These are phyloP conservation scores for Hypoxylon fuscum DNA, from an alignment of 495 filamentous ascomycete genomes.

Conservation along the genomic window DNA sequence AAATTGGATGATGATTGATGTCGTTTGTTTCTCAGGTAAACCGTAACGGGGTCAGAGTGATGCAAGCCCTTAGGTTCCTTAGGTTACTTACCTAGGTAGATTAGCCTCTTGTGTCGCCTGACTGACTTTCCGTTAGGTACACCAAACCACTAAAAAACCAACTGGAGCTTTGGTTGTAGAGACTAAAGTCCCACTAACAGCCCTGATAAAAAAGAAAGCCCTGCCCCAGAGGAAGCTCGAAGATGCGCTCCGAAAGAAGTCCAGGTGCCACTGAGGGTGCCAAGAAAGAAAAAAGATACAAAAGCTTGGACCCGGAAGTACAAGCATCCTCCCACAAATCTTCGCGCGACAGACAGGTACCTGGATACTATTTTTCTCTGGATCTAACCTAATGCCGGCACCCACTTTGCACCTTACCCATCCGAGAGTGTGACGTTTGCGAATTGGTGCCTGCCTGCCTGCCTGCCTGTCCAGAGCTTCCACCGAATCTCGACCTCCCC, in stretches of 20 bases:
- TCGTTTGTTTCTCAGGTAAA: neutral
- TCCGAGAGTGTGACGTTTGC: conserved; percentile 47
- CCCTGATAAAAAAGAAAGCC: no score
- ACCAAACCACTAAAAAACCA: conserved; percentile 5
- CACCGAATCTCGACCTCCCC: conserved; percentile 27
- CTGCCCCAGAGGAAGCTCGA: conserved; percentile 25
- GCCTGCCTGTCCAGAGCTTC: conserved; percentile 28
- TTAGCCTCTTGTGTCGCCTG: conserved; percentile 28
- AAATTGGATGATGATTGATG: conserved; percentile 33
- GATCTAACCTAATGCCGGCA: conserved; percentile 25
- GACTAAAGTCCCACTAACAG: conserved; percentile 6
- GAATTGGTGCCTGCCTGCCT: conserved; percentile 44
- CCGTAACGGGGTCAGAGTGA: conserved; percentile 34
- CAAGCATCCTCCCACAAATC: neutral
- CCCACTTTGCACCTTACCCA: conserved; percentile 20
- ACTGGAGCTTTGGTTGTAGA: conserved; percentile 19
- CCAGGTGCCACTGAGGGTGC: conserved; percentile 26
- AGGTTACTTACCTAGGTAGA: no score
- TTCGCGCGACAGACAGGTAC: conserved; percentile 9
- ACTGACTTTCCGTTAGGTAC: no score
- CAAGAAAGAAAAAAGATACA: conserved; percentile 34
- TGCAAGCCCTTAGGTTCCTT: conserved; percentile 37
- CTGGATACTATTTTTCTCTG: conserved; percentile 21
- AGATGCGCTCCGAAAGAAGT: conserved; percentile 34
- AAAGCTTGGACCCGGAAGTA: conserved; percentile 28